Base-by-base conservation (phyloP, 495 filamentous ascomycete species). In the Viridothelium virens region DNA sequence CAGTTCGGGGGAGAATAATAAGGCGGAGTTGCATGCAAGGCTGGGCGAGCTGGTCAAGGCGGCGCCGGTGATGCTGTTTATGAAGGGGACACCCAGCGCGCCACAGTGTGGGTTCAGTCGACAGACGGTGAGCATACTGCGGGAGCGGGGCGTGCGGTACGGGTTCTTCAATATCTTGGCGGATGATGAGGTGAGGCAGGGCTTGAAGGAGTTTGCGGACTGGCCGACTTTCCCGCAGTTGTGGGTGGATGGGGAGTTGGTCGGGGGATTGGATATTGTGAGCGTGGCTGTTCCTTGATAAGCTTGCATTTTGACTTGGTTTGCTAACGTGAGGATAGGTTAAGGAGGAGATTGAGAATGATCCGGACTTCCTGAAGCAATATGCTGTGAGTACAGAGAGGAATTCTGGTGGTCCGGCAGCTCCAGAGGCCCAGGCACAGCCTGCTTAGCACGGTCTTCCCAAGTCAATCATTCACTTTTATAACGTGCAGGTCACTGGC, bases 141-240 rank as follows among this genome's bases (percentile, higher is more conserved):
- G 94, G 65, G 92, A 96, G 79, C 85, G 87, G 66, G 87, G 88
- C 62, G 88, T 99, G 46, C 89, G 93, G 74, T 99, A 97, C 77
- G 95, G 94, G 6, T 97, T 97, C 82, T 99, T 99, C 79, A 97
- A 99, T 73, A 97, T 96, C 69, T 78, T 99, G 64, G 94, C 94
- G 68, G 94, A 99, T 76, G 94, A 99, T 72, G 94, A 97, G 70
- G 95, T 99, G 18, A 83, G 94, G 46, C 92, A 97, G 79, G 94
- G 94, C 4, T 77, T 99, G 71, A 99, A 97, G 83, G 86, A 89
- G 74, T 96, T 88, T 76, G 90, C 91, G 11, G 93, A 96, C 59
- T 97, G 94, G 94, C 95, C 94, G 2, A 99, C 94, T 1, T 99
- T 90, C 77, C 91, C 92, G 14, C 92, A 97, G 77, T 77, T 97